phyloP scores from a whole-genome alignment of 2,329 filamentous ascomycete species.

The Colletotrichum sp. region DNA sequence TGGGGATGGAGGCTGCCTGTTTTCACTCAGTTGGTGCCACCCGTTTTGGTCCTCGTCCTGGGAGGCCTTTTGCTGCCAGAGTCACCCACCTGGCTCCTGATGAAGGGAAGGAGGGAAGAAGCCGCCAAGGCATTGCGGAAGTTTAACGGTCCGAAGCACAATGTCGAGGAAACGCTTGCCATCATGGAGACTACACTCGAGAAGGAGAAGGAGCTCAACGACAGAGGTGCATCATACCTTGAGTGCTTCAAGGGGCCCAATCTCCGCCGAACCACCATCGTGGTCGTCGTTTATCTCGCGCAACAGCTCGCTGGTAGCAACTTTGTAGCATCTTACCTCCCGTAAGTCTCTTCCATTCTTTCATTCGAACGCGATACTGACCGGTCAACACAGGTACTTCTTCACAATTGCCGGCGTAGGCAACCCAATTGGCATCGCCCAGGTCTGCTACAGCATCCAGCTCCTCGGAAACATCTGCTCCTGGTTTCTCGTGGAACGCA shows the following conservation, averaged over 20 bases:
- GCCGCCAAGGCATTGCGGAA: constrained; percentile 37
- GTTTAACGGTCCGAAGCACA: constrained; percentile 29
- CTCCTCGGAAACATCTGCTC: constrained; percentile 44
- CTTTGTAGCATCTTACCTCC: constrained; percentile 37
- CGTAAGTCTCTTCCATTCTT: not conserved
- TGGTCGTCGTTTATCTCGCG: constrained; percentile 66
- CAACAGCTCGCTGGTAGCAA: constrained; percentile 66
- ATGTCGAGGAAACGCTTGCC: constrained; percentile 32
- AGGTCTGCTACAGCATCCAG: constrained; percentile 47
- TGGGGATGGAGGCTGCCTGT: constrained; percentile 9
- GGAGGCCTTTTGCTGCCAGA: constrained; percentile 14
- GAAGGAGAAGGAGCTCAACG: constrained; percentile 34
- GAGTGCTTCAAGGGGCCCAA: constrained; percentile 56
- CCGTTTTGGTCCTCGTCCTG: not conserved
- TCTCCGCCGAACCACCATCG: constrained; percentile 59
- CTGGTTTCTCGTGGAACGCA: constrained; percentile 39
- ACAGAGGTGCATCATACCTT: constrained; percentile 43
- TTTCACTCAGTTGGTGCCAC: not conserved
- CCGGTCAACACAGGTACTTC: constrained; percentile 42
- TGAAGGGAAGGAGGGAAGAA: constrained; percentile 34
- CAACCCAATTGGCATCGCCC: constrained; percentile 41
- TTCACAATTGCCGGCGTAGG: constrained; percentile 40
- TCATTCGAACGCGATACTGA: constrained; percentile 27
- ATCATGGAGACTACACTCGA: constrained; percentile 34
- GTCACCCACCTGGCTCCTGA: constrained; percentile 44